Percentiles rank a stretch among this genome's conserved stretches.
Evolutionary conservation across 202 grass and related monocot species (phyloP).

Genomic region (Schoenoplectus triqueter): DNA sequence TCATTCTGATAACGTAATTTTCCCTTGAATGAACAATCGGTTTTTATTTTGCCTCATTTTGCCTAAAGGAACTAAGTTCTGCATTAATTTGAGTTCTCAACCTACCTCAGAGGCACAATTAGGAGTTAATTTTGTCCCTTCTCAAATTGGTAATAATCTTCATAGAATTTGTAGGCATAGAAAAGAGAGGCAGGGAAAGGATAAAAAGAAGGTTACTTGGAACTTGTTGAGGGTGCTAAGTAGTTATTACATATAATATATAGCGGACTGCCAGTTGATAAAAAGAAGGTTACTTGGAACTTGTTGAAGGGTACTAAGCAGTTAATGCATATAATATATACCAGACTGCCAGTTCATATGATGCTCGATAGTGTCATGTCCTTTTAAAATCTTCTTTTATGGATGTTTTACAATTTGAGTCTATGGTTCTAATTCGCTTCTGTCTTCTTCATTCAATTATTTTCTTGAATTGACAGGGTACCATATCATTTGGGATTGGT

Average conservation of each 20-base stretch:
- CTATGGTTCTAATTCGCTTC: slow-evolving; percentile 6
- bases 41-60: not conserved
- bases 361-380: not conserved
- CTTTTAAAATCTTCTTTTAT: not conserved
- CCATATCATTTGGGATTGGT: slow-evolving; percentile 89
- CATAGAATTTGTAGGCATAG: not conserved
- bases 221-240: not conserved
- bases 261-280: not conserved
- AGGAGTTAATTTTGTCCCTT: not conserved
- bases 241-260: not conserved
- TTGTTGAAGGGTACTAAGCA: not conserved
- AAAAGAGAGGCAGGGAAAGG: not conserved
- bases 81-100: not conserved
- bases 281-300: not conserved
- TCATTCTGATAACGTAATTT: not conserved
- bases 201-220: not conserved
- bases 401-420: not conserved
- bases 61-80: not conserved
- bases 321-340: not conserved
- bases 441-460: slow-evolving; percentile 29
- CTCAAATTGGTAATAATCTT: not conserved
- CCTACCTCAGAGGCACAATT: not conserved
- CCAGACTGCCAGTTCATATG: not conserved
- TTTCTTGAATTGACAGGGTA: slow-evolving; percentile 67
- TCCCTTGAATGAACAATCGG: not conserved